Base-by-base conservation (phyloP, 108 stramenopile species). In the Parmales sp. region DNA sequence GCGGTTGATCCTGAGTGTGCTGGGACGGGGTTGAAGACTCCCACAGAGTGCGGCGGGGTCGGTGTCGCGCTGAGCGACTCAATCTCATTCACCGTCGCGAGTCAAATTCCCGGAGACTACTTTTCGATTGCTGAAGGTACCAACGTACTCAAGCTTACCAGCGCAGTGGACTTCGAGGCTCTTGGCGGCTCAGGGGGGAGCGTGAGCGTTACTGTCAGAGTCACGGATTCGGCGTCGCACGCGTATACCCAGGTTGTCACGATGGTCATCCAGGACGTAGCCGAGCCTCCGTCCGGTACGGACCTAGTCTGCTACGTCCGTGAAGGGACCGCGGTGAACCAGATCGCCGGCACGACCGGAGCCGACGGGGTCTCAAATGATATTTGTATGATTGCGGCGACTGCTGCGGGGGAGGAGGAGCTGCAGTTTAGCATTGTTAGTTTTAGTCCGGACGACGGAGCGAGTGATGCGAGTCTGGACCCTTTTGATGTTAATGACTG, bases 1-100 rank as follows among this genome's bases (percentile, higher is more conserved):
- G 54, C 31, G 13, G 31, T 34, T 13, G 54, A 60, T 34, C 54
- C 54, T 34, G 54, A 60, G 54, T 60, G 54, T 34, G 19, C 46
- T 48, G 46, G 22, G 16, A 18, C 46, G 46, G 11, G 22, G 46
- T 23, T 18, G 46, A 48, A 23, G 19, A 23, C 13, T 23, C 23
- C 22, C 22, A n/a, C 46, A 2, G 22, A 18, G 46, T 2, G 3
- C 22, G 46, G 22, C 19, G 46, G 3, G 19, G 46, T 23, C 46
- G n/a, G n/a, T n/a, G n/a, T n/a, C n/a, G n/a, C n/a, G n/a, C n/a
- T n/a, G n/a, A n/a, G n/a, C n/a, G n/a, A n/a, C n/a, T 23, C 11
- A 0, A 23, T 48, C 22, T 4, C 46, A 2, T 48, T 48, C 46
- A 2, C 46, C 16, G 2, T 48, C 46, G 16, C 46, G 22, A 48